Base-by-base conservation (phyloP, 2,329 filamentous ascomycete species). In the Fusarium humuli region DNA sequence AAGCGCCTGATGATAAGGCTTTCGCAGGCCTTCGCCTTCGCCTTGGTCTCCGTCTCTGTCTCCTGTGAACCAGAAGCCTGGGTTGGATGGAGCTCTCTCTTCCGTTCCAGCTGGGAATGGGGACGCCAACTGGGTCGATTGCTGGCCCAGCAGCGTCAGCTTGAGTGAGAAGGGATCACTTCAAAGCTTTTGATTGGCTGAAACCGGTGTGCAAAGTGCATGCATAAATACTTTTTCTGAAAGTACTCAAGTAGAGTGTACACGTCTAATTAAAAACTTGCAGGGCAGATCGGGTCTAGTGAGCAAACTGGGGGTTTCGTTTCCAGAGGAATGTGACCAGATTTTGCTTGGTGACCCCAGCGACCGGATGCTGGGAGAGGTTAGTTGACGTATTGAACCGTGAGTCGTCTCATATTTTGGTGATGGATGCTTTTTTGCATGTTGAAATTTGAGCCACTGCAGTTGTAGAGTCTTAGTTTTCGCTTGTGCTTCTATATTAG, bases 311-410 rank as follows among this genome's bases (percentile, higher is more conserved):
- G 37, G 30, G 54, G 44, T 53, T 60, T 69, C 52, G 73, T 75
- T 73, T 73, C 71, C 68, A 73, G 70, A 75, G 73, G 72, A 75
- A 75, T 75, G 68, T 60, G 45, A 42, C 59, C 45, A 63, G 65
- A 71, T 73, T 72, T 72, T 75, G 42, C 37, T 61, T 41, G 55
- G 70, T 69, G 69, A 29, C 66, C 58, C 69, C 50, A 62, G 49
- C 59, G 68, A 69, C 71, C 62, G 56, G 47, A 58, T 53, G 57
- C 48, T 73, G 56, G 49, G 29, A 56, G 48, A 18, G 50, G 42
- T 27, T 53, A 50, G 44, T 65, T 61, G 63, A 68, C 34, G 23
- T 61, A 34, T 52, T 25, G 53, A 27, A 62, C 58, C 41, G 34
- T n/a, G 34, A n/a, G 18, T 52, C 30, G 45, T 70, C 66, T 63